phyloP scores from a whole-genome alignment of 179 eudicot genomes.

The Gypsophila paniculata region DNA sequence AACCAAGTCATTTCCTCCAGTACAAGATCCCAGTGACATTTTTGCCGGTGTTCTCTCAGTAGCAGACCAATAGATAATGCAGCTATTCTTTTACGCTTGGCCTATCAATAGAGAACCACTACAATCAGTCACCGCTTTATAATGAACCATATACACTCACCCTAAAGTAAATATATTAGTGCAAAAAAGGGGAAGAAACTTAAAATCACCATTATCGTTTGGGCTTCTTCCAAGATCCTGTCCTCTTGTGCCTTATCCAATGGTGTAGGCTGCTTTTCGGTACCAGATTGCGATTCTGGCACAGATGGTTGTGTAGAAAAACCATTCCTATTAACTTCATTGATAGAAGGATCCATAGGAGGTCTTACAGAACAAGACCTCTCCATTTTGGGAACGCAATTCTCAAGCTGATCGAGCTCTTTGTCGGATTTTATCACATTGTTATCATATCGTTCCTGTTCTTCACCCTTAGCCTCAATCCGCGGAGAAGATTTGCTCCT shows the following conservation, averaged over 20 bases:
- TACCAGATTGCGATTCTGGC: slow-evolving; percentile 37
- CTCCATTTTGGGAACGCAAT: slow-evolving; percentile 30
- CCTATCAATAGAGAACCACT: slow-evolving; percentile 45
- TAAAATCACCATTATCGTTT: slow-evolving; percentile 58
- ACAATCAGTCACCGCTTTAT: slow-evolving; percentile 17
- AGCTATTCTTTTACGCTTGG: slow-evolving; percentile 71
- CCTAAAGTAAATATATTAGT: slow-evolving; percentile 17
- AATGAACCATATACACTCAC: slow-evolving; percentile 9
- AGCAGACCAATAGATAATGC: slow-evolving; percentile 52
- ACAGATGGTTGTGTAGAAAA: slow-evolving; percentile 29
- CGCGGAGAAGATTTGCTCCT: slow-evolving; percentile 30
- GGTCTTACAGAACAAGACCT: slow-evolving; percentile 28
- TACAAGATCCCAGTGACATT: slow-evolving; percentile 84
- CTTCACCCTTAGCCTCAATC: slow-evolving; percentile 39
- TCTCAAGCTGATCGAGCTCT: slow-evolving; percentile 22
- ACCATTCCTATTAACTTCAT: slow-evolving; percentile 28
- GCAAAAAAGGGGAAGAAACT: background rate
- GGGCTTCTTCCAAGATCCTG: slow-evolving; percentile 77
- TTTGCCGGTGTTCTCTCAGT: slow-evolving; percentile 38
- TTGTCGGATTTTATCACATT: slow-evolving; percentile 36
- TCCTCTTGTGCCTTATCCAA: slow-evolving; percentile 65
- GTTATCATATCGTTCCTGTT: slow-evolving; percentile 29
- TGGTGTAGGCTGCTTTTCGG: slow-evolving; percentile 36
- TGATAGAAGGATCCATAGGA: slow-evolving; percentile 29
- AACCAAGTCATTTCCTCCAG: slow-evolving; percentile 95